Conservation (phyloP, 1,284 basidiomycete genomes). For the Sanghuangporus sanghuang region DNA sequence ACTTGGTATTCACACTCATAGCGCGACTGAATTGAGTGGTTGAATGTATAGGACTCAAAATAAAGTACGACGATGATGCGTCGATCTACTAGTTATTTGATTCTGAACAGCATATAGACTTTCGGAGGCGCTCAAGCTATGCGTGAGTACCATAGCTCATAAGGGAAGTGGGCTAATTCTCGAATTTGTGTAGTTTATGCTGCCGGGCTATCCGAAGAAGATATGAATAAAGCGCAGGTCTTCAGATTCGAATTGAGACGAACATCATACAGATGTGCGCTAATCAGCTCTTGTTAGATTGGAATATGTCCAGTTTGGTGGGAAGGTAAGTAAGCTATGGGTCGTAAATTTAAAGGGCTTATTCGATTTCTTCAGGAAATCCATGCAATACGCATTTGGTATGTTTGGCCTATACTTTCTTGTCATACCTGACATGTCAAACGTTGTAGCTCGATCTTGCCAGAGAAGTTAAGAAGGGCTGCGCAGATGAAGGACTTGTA, state of each 20-base stretch:
- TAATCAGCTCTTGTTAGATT: conserved; percentile 41
- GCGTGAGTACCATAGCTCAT: conserved; percentile 43
- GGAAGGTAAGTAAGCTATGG: conserved; percentile 53
- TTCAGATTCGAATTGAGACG: conserved; percentile 5
- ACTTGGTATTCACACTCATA: background rate
- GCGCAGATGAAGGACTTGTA: conserved; percentile 68
- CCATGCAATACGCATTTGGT: conserved; percentile 80
- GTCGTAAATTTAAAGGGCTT: background rate
- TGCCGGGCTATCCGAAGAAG: conserved; percentile 68
- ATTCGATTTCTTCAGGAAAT: conserved; percentile 46
- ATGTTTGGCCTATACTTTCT: conserved; percentile 21
- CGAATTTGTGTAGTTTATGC: conserved; percentile 55
- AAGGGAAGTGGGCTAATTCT: conserved; percentile 3
- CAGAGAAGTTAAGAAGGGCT: conserved; percentile 70
- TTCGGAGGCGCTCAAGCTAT: conserved; percentile 78
- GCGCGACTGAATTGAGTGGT: background rate
- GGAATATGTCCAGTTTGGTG: conserved; percentile 85
- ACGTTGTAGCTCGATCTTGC: conserved; percentile 65
- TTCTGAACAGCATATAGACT: conserved; percentile 34
- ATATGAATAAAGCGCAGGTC: conserved; percentile 80
- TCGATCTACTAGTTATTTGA: background rate
- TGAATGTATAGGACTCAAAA: conserved; percentile 45
- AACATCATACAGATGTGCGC: background rate
- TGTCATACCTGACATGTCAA: background rate
- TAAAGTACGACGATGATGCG: conserved; percentile 40